A percentile compares a stretch with the other conserved stretches of the same genome.
Conservation (phyloP, 345 rosid species). For the Kernera saxatilis region DNA sequence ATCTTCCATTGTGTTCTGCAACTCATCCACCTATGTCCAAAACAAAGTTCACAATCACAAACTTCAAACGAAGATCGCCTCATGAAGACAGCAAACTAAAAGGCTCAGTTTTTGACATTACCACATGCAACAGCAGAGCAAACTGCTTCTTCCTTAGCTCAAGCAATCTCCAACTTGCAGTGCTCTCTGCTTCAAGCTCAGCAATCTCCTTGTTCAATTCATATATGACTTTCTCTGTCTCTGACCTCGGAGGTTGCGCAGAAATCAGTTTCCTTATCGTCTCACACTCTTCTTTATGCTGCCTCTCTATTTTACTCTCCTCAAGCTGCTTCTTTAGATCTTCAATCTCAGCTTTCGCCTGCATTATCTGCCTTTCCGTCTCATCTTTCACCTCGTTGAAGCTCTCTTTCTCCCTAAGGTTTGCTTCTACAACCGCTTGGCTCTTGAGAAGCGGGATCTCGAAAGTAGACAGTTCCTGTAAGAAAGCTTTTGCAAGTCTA, state of each 20-base stretch:
- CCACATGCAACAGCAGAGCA: slow-evolving; percentile 85
- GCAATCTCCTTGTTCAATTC: slow-evolving; percentile 80
- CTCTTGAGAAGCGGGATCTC: slow-evolving; percentile 96
- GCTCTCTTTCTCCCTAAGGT: slow-evolving; percentile 77
- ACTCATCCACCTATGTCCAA: slow-evolving; percentile 72
- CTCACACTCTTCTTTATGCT: slow-evolving; percentile 97
- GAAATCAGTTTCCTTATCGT: slow-evolving; percentile 76
- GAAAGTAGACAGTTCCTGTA: slow-evolving; percentile 81
- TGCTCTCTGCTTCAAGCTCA: slow-evolving; percentile 73
- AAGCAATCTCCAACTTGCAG: slow-evolving; percentile 77
- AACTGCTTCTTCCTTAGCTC: slow-evolving; percentile 96
- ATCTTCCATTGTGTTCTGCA: slow-evolving; percentile 84
- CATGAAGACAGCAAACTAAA: not conserved
- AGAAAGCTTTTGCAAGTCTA: slow-evolving; percentile 69
- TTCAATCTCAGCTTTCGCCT: slow-evolving; percentile 72
- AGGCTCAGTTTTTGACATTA: slow-evolving; percentile 30
- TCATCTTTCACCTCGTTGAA: slow-evolving; percentile 75
- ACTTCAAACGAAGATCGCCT: not conserved
- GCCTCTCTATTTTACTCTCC: slow-evolving; percentile 90
- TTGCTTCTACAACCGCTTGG: slow-evolving; percentile 71
- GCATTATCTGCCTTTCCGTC: slow-evolving; percentile 64
- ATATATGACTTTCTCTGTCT: slow-evolving; percentile 64
- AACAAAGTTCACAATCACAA: slow-evolving; percentile 9
- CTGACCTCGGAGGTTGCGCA: slow-evolving; percentile 78
- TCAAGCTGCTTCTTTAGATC: slow-evolving; percentile 81